Evolutionary conservation across 257 asterid genomes (phyloP).

Genomic region (Cruciata laevipes): DNA sequence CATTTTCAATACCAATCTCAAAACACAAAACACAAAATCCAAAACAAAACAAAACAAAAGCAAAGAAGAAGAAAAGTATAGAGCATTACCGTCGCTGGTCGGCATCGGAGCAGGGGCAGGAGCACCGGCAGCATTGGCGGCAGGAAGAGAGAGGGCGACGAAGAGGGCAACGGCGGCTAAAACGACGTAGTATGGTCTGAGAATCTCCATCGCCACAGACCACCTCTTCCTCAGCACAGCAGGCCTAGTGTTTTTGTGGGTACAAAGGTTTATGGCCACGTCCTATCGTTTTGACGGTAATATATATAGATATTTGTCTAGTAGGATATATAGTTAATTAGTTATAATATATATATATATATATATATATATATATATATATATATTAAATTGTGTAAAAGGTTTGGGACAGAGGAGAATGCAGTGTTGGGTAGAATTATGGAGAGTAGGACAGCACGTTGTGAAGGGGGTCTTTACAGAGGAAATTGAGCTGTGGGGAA

Average conservation of each 20-base stretch:
- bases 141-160: conserved; percentile 37
- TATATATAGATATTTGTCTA: not conserved
- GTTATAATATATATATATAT: too few relatives aligned
- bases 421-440: not conserved
- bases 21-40: not conserved
- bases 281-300: not conserved
- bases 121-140: conserved; percentile 37
- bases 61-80: not conserved
- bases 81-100: conserved; percentile 45
- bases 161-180: conserved; percentile 34
- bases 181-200: conserved; percentile 31
- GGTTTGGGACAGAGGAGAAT: not conserved
- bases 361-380: too few relatives aligned
- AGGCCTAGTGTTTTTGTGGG: not conserved
- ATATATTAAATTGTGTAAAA: too few relatives aligned
- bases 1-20: not conserved
- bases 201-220: conserved; percentile 34
- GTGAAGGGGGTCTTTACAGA: conserved; percentile 20
- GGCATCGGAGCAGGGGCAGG: conserved; percentile 55
- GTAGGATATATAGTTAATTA: too few relatives aligned
- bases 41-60: not conserved
- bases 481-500: conserved; percentile 36
- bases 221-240: not conserved
- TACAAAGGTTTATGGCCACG: not conserved
- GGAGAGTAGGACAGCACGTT: conserved; percentile 23